Base-by-base conservation (phyloP, 148 eudicot genomes). In the Spergularia bocconei region DNA sequence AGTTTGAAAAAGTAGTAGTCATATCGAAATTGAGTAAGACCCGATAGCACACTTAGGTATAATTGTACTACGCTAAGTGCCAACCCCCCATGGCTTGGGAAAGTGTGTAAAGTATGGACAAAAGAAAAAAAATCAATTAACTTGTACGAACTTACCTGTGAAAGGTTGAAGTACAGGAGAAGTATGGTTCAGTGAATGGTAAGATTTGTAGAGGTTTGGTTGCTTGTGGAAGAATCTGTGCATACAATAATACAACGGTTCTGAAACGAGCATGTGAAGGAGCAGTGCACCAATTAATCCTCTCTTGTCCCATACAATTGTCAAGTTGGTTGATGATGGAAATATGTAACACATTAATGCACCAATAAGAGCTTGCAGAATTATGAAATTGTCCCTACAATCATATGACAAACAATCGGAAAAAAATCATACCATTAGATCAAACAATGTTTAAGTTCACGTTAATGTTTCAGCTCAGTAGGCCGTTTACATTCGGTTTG, bases 301-400 rank as follows among this genome's bases (percentile, higher is more conserved):
- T 13, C 54, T 86, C 70, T 66, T 56, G 72, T 90, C 78, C 90
- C 95, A 91, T 36, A 79, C 7, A 9, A 83, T 84, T 56, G 80
- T 64, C 75, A 74, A 53, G 65, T 58, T 72, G 7, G 78, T 70
- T 67, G 81, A 50, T 8, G 50, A 20, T 74, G 95, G 95, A 21
- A 86, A 88, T 53, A 77, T 80, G 81, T 83, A 82, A 7, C 69
- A 76, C 25, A 76, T 79, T 57, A 90, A 57, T 8, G 79, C 75
- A 29, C 85, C 95, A 15, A 82, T 81, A 2, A 87, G 47, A 55
- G 88, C 87, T 84, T 91, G 91, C 7, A 93, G 87, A 56, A 93
- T 79, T 15, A 93, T 69, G 74, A 88, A 91, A 82, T 90, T 88
- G 65, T 93, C 97, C 98, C 98, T 93, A 82, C 51, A 48, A 54